Conservation (phyloP, 148 eudicot species). For the Rhododendron ovatum region DNA sequence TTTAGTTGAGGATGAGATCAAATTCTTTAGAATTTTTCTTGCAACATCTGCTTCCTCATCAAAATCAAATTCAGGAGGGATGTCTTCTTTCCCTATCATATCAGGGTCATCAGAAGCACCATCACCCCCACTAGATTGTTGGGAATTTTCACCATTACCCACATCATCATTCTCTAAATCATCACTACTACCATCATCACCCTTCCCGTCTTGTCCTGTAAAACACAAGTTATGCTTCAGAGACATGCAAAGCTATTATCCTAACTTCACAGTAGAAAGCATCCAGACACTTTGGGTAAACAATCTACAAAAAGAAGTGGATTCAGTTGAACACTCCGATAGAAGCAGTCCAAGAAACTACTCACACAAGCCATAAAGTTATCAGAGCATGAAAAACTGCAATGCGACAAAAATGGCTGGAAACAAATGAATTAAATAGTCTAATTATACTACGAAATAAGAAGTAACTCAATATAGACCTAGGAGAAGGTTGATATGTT, state of each 20-base stretch:
- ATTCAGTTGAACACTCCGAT: too few species aligned
- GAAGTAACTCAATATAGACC: neutral
- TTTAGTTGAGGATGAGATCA: constrained; percentile 53
- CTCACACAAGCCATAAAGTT: neutral
- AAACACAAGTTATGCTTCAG: constrained; percentile 12
- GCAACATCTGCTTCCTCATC: constrained; percentile 80
- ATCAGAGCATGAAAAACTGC: neutral
- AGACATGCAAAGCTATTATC: neutral
- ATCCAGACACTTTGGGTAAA: neutral
- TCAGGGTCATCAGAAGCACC: constrained; percentile 38
- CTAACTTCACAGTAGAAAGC: neutral
- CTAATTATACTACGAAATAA: neutral
- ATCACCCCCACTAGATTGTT: constrained; percentile 33
- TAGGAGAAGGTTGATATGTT: neutral
- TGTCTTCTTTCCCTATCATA: constrained; percentile 30
- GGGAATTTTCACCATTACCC: constrained; percentile 21
- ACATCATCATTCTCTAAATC: constrained; percentile 48
- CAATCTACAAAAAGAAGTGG: neutral
- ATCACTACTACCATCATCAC: constrained; percentile 36
- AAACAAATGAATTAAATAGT: neutral
- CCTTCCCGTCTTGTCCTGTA: constrained; percentile 43
- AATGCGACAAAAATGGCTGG: neutral
- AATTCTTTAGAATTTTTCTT: constrained; percentile 68
- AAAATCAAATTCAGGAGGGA: constrained; percentile 37
- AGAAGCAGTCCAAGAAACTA: neutral